Conservation (phyloP, 2,329 filamentous ascomycete genomes). For the Mycogone perniciosa region DNA sequence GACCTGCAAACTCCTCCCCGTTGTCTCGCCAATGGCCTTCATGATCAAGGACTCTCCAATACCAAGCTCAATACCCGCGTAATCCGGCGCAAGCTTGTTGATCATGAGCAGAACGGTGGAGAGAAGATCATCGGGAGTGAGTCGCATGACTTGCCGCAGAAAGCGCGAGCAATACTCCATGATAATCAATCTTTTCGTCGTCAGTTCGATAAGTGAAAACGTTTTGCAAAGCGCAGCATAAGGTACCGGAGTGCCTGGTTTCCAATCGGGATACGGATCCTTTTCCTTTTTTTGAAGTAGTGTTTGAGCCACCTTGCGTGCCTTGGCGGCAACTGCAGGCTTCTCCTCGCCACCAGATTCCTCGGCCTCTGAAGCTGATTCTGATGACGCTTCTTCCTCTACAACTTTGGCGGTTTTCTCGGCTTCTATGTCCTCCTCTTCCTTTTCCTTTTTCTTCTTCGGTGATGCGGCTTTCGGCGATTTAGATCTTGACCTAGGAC, state of each 20-base stretch:
- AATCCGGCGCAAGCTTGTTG: slow-evolving; percentile 95
- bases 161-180: slow-evolving; percentile 85
- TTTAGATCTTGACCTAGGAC: slow-evolving; percentile 14
- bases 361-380: slow-evolving; percentile 36
- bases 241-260: slow-evolving; percentile 77
- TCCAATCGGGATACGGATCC: slow-evolving; percentile 94
- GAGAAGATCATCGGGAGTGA: slow-evolving; percentile 82
- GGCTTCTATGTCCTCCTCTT: slow-evolving; percentile 23
- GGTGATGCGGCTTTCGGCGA: slow-evolving; percentile 14
- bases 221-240: slow-evolving; percentile 93
- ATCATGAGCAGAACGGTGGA: slow-evolving; percentile 92
- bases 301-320: slow-evolving; percentile 72
- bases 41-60: slow-evolving; percentile 98
- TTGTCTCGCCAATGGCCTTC: slow-evolving; percentile 95
- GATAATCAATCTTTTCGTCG: slow-evolving; percentile 84
- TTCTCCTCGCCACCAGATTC: slow-evolving; percentile 51
- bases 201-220: slow-evolving; percentile 92
- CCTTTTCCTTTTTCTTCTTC: slow-evolving; percentile 15
- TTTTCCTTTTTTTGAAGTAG: slow-evolving; percentile 62
- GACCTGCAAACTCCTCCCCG: slow-evolving; percentile 76
- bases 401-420: slow-evolving; percentile 7
- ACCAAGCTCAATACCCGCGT: slow-evolving; percentile 92
- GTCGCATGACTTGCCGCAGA: slow-evolving; percentile 83
- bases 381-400: slow-evolving; percentile 22
- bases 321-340: slow-evolving; percentile 65